Evolutionary conservation across 306 rosid genomes (phyloP).

Genomic region (Ceratonia siliqua): DNA sequence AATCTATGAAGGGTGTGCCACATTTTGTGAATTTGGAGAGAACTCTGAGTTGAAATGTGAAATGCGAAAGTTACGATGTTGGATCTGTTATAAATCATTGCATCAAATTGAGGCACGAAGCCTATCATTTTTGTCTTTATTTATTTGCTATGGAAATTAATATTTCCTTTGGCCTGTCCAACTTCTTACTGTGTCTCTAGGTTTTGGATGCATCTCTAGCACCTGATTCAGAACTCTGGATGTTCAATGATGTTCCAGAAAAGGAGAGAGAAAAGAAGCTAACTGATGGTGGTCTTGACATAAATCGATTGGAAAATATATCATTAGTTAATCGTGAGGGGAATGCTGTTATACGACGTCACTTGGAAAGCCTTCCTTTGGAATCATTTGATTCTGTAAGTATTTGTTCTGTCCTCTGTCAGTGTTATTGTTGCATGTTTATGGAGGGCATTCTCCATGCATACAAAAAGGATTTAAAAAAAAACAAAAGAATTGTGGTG

Average conservation of each 20-base stretch:
- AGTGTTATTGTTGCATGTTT: conserved; percentile 7
- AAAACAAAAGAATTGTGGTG: background rate
- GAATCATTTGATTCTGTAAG: conserved; percentile 91
- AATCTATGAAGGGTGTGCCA: background rate
- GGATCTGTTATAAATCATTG: background rate
- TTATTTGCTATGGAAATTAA: conserved; percentile 17
- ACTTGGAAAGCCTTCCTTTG: conserved; percentile 90
- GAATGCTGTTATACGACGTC: conserved; percentile 90
- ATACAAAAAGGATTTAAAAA: background rate
- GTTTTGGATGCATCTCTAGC: conserved; percentile 92
- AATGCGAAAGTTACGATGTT: background rate
- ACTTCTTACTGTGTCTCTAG: conserved; percentile 41
- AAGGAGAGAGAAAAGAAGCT: conserved; percentile 85
- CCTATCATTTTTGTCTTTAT: background rate
- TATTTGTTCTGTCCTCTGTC: conserved; percentile 23
- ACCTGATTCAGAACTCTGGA: conserved; percentile 86
- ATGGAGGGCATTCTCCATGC: conserved; percentile 14
- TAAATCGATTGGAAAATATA: conserved; percentile 70
- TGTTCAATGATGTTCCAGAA: conserved; percentile 91
- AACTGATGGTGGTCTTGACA: conserved; percentile 84
- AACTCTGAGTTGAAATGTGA: background rate
- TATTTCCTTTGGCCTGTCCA: background rate
- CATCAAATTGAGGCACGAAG: background rate
- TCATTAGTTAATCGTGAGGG: conserved; percentile 84
- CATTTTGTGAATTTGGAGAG: background rate